A percentile compares a stretch with the other conserved stretches of the same genome.
These are phyloP conservation scores for Cryptococcus neoformans DNA, from an alignment of 1,284 basidiomycete species.

Conservation along the genomic window DNA sequence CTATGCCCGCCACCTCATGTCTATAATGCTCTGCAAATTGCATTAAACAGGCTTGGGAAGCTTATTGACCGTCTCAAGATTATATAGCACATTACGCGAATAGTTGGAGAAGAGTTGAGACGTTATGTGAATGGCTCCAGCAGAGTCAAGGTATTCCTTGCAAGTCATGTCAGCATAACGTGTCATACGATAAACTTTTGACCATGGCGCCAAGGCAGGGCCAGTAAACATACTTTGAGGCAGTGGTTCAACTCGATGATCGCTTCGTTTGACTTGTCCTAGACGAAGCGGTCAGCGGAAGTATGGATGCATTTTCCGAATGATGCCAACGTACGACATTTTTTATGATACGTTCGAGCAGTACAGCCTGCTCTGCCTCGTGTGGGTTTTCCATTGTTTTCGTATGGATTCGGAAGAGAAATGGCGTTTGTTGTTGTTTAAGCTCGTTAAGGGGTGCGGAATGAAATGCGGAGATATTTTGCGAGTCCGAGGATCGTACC, in stretches of 20 bases:
- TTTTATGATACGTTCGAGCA: conserved; percentile 85
- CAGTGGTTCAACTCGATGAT: conserved; percentile 48
- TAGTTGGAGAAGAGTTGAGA: conserved; percentile 77
- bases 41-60: conserved; percentile 32
- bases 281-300: not conserved
- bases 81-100: conserved; percentile 79
- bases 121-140: conserved; percentile 59
- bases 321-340: not conserved
- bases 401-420: not conserved
- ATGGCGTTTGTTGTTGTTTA: not conserved
- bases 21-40: no score
- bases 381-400: conserved; percentile 79
- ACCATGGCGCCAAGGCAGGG: not conserved
- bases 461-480: not conserved
- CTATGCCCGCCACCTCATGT: no score
- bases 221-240: conserved; percentile 34
- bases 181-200: not conserved
- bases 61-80: conserved; percentile 60
- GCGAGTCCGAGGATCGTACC: not conserved
- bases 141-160: conserved; percentile 40
- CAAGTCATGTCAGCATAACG: not conserved
- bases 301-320: not conserved
- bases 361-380: conserved; percentile 81
- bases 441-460: not conserved
- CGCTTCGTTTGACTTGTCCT: conserved; percentile 50